Base-by-base conservation (phyloP, 2,329 filamentous ascomycete genomes). In the Microsporum audouinii region DNA sequence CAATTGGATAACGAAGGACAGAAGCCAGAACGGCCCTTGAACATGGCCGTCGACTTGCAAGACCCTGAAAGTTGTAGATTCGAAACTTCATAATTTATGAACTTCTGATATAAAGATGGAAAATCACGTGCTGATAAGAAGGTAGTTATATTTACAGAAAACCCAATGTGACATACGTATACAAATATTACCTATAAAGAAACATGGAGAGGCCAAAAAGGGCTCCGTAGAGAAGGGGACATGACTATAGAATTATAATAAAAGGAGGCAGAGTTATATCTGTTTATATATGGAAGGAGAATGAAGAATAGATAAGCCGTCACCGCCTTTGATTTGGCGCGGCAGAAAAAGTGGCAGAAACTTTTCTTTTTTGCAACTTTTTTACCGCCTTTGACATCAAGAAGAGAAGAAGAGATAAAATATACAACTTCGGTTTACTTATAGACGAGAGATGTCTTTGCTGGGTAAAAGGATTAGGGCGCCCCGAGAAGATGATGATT, bases 381-480 rank as follows among this genome's bases (percentile, higher is more conserved):
- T 56, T 23, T 8, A 36, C 36, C 10, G 33, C 12, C 31, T 38
- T 56, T 36, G 17, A 56, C 38, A 56, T 38, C 14, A 36, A 36
- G n/a, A 36, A 29, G 31, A 49, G 23, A 49, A 31, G 45, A 31
- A 7, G 45, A 49, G 45, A 29, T 14, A 12, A 23, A 8, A 29
- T 23, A 23, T 1, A 23, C 17, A 23, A 23, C 17, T 23, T 23
- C 17, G 17, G 17, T 23, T 23, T 23, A 23, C 17, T 23, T 23
- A 23, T 23, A 23, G 17, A 23, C 17, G 17, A 23, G 17, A 23
- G 17, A 23, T 23, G 17, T 23, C 17, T 23, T 23, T 69, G 8
- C 68, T 78, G 27, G 75, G 76, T 64, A 72, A 73, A 63, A 73
- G 76, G n/a, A 70, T 78, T 61, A 72, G 72, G 59, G 73, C 74